Evolutionary conservation across 208 protist species (phyloP).

Genomic region (Herpetomonas tarakana): DNA sequence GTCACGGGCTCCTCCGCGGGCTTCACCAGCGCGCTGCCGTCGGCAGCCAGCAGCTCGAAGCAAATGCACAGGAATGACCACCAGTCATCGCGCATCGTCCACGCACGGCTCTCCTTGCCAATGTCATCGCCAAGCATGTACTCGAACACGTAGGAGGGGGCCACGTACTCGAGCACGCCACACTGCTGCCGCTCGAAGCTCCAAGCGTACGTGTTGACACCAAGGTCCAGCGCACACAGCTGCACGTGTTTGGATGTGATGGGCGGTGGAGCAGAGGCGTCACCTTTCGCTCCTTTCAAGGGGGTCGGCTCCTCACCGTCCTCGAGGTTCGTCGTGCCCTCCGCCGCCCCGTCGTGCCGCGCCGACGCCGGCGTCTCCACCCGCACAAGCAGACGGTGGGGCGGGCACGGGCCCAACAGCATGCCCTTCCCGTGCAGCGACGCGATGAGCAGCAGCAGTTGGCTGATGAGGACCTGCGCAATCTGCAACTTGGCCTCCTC

Average conservation of each 20-base stretch:
- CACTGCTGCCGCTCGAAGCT: constrained; percentile 84
- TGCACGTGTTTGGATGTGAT: constrained; percentile 47
- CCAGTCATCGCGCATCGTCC: constrained; percentile 82
- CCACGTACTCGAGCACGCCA: constrained; percentile 80
- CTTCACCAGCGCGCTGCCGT: constrained; percentile 55
- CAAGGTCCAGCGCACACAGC: constrained; percentile 62
- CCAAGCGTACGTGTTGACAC: constrained; percentile 67
- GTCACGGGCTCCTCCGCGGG: constrained; percentile 15
- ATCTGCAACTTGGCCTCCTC: constrained; percentile 59
- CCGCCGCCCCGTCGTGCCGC: constrained; percentile 1
- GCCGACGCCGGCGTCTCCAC: constrained; percentile 25
- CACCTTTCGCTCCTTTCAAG: not conserved
- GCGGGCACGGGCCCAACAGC: constrained; percentile 71
- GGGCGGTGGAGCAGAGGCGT: not conserved
- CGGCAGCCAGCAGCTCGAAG: constrained; percentile 71
- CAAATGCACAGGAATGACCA: constrained; percentile 73
- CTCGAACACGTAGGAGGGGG: constrained; percentile 68
- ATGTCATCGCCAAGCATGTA: constrained; percentile 48
- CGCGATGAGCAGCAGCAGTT: constrained; percentile 68
- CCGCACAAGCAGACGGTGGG: constrained; percentile 66
- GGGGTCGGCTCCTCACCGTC: not conserved
- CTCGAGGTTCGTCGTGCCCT: constrained; percentile 3
- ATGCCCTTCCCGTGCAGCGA: constrained; percentile 77
- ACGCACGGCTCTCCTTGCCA: constrained; percentile 32
- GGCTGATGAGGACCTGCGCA: constrained; percentile 54